These are phyloP conservation scores for Erigeron canadensis DNA, from an alignment of 129 eudicot genomes.

Conservation along the genomic window DNA sequence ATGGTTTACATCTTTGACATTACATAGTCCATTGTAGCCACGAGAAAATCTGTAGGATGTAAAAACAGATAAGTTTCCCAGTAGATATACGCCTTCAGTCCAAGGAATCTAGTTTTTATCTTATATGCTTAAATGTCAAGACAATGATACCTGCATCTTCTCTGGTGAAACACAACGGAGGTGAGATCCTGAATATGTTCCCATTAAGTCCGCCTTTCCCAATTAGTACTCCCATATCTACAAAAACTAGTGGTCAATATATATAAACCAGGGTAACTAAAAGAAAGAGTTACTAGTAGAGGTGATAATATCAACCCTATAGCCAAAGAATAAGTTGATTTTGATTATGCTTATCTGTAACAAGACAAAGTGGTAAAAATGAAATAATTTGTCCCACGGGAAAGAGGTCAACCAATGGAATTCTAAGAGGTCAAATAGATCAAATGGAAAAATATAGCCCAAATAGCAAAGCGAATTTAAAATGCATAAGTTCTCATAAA, in stretches of 20 bases:
- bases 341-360: not conserved
- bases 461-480: too few species aligned
- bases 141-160: slow-evolving; percentile 58
- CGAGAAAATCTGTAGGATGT: slow-evolving; percentile 52
- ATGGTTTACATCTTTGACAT: slow-evolving; percentile 55
- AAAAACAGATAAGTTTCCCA: not conserved
- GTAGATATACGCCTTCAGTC: not conserved
- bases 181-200: slow-evolving; percentile 72
- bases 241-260: not conserved
- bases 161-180: slow-evolving; percentile 75
- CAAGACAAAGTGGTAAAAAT: too few species aligned
- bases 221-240: slow-evolving; percentile 70
- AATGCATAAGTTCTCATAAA: too few species aligned
- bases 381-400: too few species aligned
- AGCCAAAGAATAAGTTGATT: not conserved
- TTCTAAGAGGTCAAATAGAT: too few species aligned
- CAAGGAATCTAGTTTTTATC: not conserved
- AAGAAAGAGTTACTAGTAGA: not conserved
- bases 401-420: too few species aligned
- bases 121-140: not conserved
- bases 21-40: slow-evolving; percentile 56
- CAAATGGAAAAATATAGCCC: too few species aligned
- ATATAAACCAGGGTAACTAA: not conserved
- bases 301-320: not conserved
- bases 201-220: slow-evolving; percentile 82